A percentile compares a stretch with the other conserved stretches of the same genome.
phyloP scores from a whole-genome alignment of 2,329 filamentous ascomycete genomes.

The Pestalotiopsis sp. region DNA sequence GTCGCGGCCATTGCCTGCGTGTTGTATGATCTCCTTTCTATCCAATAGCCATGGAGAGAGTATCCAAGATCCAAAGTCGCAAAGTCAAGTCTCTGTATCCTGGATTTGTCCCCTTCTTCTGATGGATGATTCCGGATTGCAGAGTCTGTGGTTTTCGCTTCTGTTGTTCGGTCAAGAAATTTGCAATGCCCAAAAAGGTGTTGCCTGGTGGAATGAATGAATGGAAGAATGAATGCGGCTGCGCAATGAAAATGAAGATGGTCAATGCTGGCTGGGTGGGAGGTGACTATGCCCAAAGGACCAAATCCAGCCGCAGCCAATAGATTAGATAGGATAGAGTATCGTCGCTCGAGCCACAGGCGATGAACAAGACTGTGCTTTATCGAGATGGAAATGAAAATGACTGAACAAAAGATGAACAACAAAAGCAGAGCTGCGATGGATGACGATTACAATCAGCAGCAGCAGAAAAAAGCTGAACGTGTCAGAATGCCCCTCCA shows the following conservation, averaged over 20 bases:
- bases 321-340: neutral
- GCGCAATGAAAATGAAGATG: neutral
- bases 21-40: neutral
- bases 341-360: neutral
- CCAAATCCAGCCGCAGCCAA: neutral
- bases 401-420: neutral
- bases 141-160: neutral
- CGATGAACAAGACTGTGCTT: neutral
- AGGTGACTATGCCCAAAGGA: neutral
- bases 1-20: constrained; percentile 1
- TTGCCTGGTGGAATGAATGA: neutral
- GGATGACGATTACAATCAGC: neutral
- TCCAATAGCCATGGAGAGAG: neutral
- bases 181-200: neutral
- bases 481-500: neutral
- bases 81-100: neutral
- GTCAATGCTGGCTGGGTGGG: neutral
- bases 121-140: neutral
- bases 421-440: neutral
- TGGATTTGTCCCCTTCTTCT: neutral
- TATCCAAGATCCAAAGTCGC: neutral
- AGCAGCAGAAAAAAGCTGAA: neutral
- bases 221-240: neutral
- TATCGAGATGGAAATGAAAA: neutral
- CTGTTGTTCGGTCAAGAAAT: neutral